Conservation (phyloP, 169 alveolate species). For the Besnoitia besnoiti region DNA sequence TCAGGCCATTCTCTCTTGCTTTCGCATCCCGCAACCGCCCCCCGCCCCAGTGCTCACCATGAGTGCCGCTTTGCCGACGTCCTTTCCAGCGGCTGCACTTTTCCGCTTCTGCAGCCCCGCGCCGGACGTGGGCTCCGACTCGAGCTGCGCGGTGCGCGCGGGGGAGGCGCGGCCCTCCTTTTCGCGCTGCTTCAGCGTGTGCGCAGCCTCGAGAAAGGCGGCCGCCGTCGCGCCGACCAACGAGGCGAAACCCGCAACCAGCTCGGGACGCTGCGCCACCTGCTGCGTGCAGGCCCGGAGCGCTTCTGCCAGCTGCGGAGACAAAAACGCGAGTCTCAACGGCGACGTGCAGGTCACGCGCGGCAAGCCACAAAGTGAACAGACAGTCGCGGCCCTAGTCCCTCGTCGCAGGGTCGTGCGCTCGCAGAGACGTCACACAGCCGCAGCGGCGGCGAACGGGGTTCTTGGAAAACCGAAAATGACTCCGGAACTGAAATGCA, state of each 20-base stretch:
- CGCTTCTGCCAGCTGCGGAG: constrained; percentile 33
- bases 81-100: not conserved
- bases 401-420: no score
- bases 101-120: not conserved
- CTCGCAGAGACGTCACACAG: not conserved
- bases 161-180: not conserved
- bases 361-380: no score
- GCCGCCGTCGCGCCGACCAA: constrained; percentile 1
- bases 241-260: constrained; percentile 21
- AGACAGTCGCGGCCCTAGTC: no score
- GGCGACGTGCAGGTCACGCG: no score
- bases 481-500: no score
- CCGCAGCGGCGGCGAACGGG: no score
- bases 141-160: not conserved
- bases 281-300: constrained; percentile 21
- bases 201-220: not conserved
- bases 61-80: not conserved
- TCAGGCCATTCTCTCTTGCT: no score
- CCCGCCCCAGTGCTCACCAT: not conserved
- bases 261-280: constrained; percentile 36
- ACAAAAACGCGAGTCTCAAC: not conserved
- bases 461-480: no score
- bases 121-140: no score
- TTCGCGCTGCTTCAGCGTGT: not conserved
- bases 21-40: no score